Evolutionary conservation across 768 basidiomycete species (phyloP), one percentile per base, ranked within the genome.

Genomic region (Hygrocybe coccinea): DNA sequence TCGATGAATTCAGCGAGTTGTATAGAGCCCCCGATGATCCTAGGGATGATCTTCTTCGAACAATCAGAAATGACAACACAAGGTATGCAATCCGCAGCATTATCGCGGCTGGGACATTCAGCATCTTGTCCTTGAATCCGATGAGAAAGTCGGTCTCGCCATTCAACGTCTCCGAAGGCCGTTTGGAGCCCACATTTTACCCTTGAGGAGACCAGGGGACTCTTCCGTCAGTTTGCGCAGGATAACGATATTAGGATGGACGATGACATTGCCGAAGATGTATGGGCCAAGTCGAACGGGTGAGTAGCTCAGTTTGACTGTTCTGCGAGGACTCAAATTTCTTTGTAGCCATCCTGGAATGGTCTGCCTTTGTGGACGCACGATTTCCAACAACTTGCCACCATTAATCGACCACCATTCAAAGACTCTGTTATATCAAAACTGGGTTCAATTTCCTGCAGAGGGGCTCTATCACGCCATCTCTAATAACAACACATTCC

Each of bases 401-500:
- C n/a, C 34, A 17, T 17, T 58, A 38, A 3, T 55, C 48, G 37
- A 41, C 46, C 6, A 17, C 38, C n/a, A 49, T 21, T 49, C 22
- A 5, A 38, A 33, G 21, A 58, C 37, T 34, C 33, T 58, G 14
- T 37, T 37, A 14, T 54, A 36, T 48, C n/a, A 41, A 19, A 34
- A 17, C 12, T 59, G 57, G 57, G 19, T 51, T 34, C 47, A 38
- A 17, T 56, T 56, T 52, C 39, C 58, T 36, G 34, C 29, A 8
- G 44, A 56, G 36, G 15, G 8, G 29, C 55, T 59, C 6, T 56
- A 59, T 39, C 21, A 33, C n/a, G 49, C 14, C 35, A 52, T 56
- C 12, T 50, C 36, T 29, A 14, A 3, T 7, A 51, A 59, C 43
- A 56, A 29, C 50, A 45, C 58, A 44, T 59, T 59, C 29, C 6